phyloP scores from a whole-genome alignment of 768 basidiomycete species.

The Boletus patriciae region DNA sequence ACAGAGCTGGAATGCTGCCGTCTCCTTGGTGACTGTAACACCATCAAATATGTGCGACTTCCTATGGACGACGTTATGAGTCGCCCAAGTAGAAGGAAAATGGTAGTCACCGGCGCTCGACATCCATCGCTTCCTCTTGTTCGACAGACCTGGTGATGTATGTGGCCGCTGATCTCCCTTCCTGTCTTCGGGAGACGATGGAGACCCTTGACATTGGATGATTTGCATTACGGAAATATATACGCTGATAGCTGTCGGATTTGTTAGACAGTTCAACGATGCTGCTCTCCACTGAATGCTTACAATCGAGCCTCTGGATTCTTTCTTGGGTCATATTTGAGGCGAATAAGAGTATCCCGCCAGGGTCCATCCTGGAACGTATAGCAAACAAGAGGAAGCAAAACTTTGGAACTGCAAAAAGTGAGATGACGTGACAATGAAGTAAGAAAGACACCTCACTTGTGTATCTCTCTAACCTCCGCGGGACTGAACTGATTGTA shows the following conservation, averaged over 20 bases:
- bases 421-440: constrained; percentile 2
- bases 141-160: constrained; percentile 33
- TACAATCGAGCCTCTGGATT: constrained; percentile 75
- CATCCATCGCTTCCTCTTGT: constrained; percentile 34
- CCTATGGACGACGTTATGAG: constrained; percentile 30
- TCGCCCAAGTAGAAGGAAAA: not conserved
- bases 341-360: constrained; percentile 83
- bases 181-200: constrained; percentile 61
- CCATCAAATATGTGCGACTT: constrained; percentile 91
- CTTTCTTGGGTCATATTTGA: constrained; percentile 87
- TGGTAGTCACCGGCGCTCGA: constrained; percentile 31
- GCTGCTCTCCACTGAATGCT: constrained; percentile 28
- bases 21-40: constrained; percentile 70
- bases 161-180: constrained; percentile 37
- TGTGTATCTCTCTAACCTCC: constrained; percentile 71
- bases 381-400: constrained; percentile 81
- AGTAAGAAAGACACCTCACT: constrained; percentile 47
- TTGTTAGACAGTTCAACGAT: constrained; percentile 1
- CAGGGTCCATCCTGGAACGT: constrained; percentile 94
- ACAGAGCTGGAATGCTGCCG: constrained; percentile 91
- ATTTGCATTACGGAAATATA: constrained; percentile 87
- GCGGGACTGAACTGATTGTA: constrained; percentile 73
- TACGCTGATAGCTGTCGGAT: constrained; percentile 79
- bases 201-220: constrained; percentile 78
- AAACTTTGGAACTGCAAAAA: constrained; percentile 65